A percentile compares a stretch with the other conserved stretches of the same genome.
Conservation (phyloP, 352 stramenopile genomes). For the Pythium dissimile region DNA sequence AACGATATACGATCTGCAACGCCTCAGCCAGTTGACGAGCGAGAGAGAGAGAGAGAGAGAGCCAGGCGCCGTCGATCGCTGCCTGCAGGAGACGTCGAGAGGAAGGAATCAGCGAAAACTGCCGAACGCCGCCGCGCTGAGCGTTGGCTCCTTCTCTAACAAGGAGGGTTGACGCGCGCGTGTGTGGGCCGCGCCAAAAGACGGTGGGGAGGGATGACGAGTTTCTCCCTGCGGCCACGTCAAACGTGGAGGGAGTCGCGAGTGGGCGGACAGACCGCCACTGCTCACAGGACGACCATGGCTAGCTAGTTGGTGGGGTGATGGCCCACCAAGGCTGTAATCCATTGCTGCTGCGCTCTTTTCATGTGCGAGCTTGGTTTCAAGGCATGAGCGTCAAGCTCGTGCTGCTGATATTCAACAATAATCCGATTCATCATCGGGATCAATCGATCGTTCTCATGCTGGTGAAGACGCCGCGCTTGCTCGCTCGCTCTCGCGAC, state of each 20-base stretch:
- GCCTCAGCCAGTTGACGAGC: too few relatives aligned
- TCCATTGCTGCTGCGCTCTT: constrained; percentile 29
- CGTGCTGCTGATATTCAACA: neutral
- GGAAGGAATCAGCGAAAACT: neutral
- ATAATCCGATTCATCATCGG: constrained; percentile 32
- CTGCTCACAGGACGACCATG: constrained; percentile 26
- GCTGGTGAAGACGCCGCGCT: neutral
- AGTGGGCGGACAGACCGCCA: too few relatives aligned
- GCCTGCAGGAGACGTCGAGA: neutral
- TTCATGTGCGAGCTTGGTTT: neutral
- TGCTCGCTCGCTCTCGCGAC: neutral
- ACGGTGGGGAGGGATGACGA: neutral
- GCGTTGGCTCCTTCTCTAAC: neutral
- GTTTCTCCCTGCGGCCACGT: neutral
- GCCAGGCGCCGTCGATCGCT: neutral
- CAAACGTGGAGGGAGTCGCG: constrained; percentile 2
- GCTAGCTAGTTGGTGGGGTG: constrained; percentile 65
- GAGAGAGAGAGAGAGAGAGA: neutral
- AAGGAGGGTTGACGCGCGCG: too few relatives aligned
- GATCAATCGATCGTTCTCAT: constrained; percentile 23
- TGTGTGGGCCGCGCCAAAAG: too few relatives aligned
- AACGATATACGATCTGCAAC: neutral
- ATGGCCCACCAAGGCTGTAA: constrained; percentile 84
- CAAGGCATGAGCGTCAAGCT: neutral
- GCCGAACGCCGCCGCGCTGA: neutral